Conservation (phyloP, 1,284 basidiomycete species). For the Neotropicomus parvogracilis region DNA sequence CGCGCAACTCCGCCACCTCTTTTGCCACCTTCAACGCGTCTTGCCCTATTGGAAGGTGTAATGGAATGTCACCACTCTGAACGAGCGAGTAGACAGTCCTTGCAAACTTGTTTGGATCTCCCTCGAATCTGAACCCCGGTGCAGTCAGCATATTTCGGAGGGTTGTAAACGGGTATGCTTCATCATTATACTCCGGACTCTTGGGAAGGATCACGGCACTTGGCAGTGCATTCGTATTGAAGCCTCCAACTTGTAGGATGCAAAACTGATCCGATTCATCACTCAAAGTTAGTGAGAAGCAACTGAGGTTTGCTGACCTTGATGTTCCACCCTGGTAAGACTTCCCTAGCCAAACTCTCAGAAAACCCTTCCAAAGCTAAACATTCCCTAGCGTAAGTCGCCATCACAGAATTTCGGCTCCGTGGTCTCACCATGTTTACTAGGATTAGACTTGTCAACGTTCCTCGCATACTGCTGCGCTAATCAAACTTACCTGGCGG, state of each 20-base stretch:
- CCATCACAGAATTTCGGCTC: too few relatives aligned
- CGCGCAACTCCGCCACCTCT: not conserved
- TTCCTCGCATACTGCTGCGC: not conserved
- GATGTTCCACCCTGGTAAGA: constrained; percentile 25
- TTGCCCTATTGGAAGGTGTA: constrained; percentile 11
- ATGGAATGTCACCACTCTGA: constrained; percentile 3
- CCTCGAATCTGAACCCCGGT: constrained; percentile 3
- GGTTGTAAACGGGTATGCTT: not conserved
- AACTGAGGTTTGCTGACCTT: constrained; percentile 8
- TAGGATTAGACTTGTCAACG: not conserved
- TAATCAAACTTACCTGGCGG: constrained; percentile 5
- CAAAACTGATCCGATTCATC: constrained; percentile 13
- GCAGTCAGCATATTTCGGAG: constrained; percentile 2
- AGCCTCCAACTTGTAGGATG: constrained; percentile 16
- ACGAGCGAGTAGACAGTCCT: constrained; percentile 6
- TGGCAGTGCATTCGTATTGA: constrained; percentile 3
- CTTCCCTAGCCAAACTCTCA: constrained; percentile 13
- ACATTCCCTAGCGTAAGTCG: not conserved
- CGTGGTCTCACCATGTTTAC: constrained; percentile 16
- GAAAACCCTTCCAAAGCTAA: constrained; percentile 21
- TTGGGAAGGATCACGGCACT: constrained; percentile 4
- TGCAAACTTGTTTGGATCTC: constrained; percentile 11
- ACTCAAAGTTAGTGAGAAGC: not conserved
- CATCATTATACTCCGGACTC: not conserved
- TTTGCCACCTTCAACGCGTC: constrained; percentile 12